Evolutionary conservation across 2,329 filamentous ascomycete genomes (phyloP).

Genomic region (Westerdykella ornata): DNA sequence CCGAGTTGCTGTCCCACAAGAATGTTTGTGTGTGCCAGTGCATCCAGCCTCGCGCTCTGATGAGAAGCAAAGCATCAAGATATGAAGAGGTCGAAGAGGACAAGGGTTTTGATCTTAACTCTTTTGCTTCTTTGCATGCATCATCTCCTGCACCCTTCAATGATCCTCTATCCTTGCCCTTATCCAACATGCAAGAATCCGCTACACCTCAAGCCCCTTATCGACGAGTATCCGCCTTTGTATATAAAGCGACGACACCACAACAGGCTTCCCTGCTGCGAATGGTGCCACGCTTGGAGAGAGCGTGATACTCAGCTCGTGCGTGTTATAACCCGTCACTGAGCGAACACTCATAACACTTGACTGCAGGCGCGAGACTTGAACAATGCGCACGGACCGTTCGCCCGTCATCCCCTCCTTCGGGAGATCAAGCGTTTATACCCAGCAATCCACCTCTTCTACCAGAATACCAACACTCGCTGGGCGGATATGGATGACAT

Average conservation of each 20-base stretch:
- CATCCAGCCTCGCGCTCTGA: no score
- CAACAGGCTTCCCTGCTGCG: slow-evolving; percentile 6
- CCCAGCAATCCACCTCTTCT: neutral
- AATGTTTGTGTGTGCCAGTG: neutral
- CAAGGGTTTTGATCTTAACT: neutral
- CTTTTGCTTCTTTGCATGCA: neutral
- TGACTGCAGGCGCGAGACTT: neutral
- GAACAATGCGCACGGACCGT: neutral
- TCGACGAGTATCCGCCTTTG: neutral
- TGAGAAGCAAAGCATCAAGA: no score
- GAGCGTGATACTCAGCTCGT: neutral
- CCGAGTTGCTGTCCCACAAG: neutral
- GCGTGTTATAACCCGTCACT: neutral
- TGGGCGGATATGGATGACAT: neutral
- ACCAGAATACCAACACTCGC: neutral
- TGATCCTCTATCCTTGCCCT: neutral
- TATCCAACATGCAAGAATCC: neutral
- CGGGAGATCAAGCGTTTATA: neutral
- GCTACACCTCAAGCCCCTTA: neutral
- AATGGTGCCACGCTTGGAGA: slow-evolving; percentile 5
- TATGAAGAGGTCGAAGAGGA: no score
- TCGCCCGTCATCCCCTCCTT: neutral
- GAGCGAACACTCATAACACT: neutral
- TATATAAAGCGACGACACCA: slow-evolving; percentile 4
- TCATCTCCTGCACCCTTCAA: neutral